Base-by-base conservation (phyloP, 768 basidiomycete genomes). In the Dentipellis fragilis region DNA sequence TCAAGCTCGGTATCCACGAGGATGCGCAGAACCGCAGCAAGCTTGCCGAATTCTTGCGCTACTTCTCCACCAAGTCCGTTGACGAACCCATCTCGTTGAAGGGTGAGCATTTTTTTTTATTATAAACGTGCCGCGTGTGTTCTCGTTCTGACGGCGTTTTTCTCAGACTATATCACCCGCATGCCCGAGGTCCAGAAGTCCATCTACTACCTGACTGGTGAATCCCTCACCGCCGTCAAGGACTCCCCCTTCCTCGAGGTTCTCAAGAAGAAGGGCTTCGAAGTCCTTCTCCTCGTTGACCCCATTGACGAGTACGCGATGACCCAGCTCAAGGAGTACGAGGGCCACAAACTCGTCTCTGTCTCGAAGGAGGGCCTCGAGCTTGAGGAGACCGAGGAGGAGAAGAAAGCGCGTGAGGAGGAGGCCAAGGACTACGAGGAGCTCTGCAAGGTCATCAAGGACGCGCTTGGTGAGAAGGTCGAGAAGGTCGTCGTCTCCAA, bases 181-280 rank as follows among this genome's bases (percentile, higher is more conserved):
- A 97, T 96, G 94, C 95, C 94, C 59, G 93, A 97, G 75, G 80
- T 93, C 62, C 95, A 99, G 73, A 97, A 97, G 73, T 89, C 92
- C 63, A 92, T 99, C 73, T 99, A 97, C 83, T 98, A 95, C 80
- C 88, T 97, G 63, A 99, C 95, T 54, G 95, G 95, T 71, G 95
- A 99, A 79, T 95, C 93, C 5, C 87, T 99, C 52, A 85, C 84
- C 56, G 80, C 91, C 54, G 83, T 87, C 64, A 84, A 80, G 67
- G 93, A 98, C 72, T 97, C 95, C 48, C 95, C 95, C 17, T 98
- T 98, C 94, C 85, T 98, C 56, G 95, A 98, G 75, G 90, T 95
- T 51, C 85, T 98, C 71, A 98, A 94, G 85, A 94, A 93, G 89
- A 97, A 91, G 81, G 91, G 91, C 75, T 97, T 97, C 71, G 95